Evolutionary conservation across 2,329 filamentous ascomycete species (phyloP), one percentile per base, ranked within the genome.

Genomic region (Monascus ruber): DNA sequence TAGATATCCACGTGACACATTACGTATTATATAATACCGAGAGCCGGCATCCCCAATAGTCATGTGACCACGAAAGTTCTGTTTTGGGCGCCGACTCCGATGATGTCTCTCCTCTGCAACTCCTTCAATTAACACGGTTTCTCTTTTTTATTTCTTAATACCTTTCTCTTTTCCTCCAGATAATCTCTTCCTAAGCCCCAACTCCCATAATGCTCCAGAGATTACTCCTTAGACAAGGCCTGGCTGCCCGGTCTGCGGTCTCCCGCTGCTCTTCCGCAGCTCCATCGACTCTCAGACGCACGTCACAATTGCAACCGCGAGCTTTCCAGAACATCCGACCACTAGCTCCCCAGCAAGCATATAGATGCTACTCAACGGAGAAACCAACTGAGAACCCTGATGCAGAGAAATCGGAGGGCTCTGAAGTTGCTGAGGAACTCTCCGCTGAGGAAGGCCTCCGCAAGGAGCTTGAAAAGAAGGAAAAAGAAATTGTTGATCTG

Each of bases 401-500:
- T 39, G 54, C 56, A 17, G 62, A 68, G 45, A 64, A 70, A 39
- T 59, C 56, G 34, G 60, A 67, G 53, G 60, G 66, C 46, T 51
- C 62, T 40, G 65, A 68, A 62, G 66, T 47, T 61, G 60, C 41
- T 50, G 56, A n/a, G 54, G 55, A 25, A 52, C 55, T 27, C 51
- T 61, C 58, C 31, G 58, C 44, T 48, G 66, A 69, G 54, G 69
- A 70, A 42, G 63, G 70, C 37, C 41, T 75, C 34, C 74, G 76
- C 60, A 79, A 79, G 61, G 77, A 85, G 62, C 60, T 86, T 4
- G 81, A 85, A 60, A 71, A 75, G 43, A 83, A 83, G 64, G 77
- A 81, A 52, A 79, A 76, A 63, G 82, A 87, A 61, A 72, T 77
- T 33, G 58, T 83, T 46, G 87, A 95, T 36, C 75, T 93, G 65